Evolutionary conservation across 2,329 filamentous ascomycete genomes (phyloP).

Genomic region (Elsinoe arachidis): DNA sequence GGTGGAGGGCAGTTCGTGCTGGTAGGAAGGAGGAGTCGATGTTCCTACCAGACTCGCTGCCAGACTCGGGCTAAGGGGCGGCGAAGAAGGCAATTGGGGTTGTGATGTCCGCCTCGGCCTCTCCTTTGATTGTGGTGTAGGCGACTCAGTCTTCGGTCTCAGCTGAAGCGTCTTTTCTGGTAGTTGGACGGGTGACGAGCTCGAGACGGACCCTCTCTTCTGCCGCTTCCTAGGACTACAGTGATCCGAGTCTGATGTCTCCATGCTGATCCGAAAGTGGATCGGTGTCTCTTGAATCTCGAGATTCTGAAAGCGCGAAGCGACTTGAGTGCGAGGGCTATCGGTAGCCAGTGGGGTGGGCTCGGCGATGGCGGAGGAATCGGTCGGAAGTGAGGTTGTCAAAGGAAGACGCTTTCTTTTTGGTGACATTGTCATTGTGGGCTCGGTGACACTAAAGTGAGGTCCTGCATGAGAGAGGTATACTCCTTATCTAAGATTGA

Average conservation of each 20-base stretch:
- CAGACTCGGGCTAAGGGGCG: neutral
- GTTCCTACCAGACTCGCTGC: neutral
- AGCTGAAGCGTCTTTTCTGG: constrained; percentile 8
- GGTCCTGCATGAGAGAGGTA: too few relatives aligned
- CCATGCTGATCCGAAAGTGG: neutral
- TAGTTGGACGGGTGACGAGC: neutral
- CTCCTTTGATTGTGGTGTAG: neutral
- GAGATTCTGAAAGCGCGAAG: neutral
- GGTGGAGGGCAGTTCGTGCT: neutral
- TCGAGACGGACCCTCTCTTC: neutral
- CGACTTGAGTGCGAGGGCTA: constrained; percentile 6
- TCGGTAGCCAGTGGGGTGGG: constrained; percentile 3
- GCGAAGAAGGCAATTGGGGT: neutral
- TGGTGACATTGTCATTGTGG: neutral
- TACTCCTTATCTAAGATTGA: too few relatives aligned
- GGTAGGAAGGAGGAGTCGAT: neutral
- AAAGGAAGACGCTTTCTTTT: neutral
- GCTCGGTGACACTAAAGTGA: too few relatives aligned
- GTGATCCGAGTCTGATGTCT: neutral
- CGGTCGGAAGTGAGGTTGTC: neutral
- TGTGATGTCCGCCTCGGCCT: neutral
- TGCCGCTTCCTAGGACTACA: constrained; percentile 5
- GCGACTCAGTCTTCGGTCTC: neutral
- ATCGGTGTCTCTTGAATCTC: constrained; percentile 11
- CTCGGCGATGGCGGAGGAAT: neutral